Base-by-base conservation (phyloP, 1,139 yeast genomes). In the Tardiomyces depauwii region DNA sequence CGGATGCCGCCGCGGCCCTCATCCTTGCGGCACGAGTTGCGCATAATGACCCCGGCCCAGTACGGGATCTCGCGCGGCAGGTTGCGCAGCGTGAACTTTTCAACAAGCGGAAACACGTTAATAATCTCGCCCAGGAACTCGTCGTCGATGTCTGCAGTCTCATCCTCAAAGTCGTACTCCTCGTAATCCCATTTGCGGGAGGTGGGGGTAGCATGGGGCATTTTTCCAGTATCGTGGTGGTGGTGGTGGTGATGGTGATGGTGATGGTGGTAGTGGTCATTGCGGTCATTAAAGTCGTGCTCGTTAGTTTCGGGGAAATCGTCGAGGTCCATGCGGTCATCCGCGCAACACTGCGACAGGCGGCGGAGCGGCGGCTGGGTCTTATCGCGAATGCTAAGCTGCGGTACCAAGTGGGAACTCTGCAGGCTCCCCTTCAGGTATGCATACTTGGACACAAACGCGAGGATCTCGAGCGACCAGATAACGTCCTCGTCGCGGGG, bases 41-140 rank as follows among this genome's bases (percentile, higher is more conserved):
- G 74, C 91, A 91, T 91, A 43, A 89, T 87, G 14, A 89, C 95
- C 2, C 96, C 95, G 2, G 96, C 87, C 98, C 98, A 91, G 65
- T 89, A 88, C 56, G 84, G 83, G 72, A 88, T 79, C 56, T 88
- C 96, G 42, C 82, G 76, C 2, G 77, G 67, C 57, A 74, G 73
- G 21, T 78, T 71, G 52, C 79, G 77, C 46, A 84, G 80, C 0
- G 97, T 91, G 63, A 86, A 89, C 60, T 83, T 81, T 63, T 91
- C 98, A 41, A 89, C 96, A 51, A 91, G 67, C 13, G 95, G 95
- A 67, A 91, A 91, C 27, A 89, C 68, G 60, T 91, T 88, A 33
- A 84, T 68, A 45, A 71, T 65, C 48, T 74, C 77, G 55, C 77
- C 69, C 43, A 55, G 55, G 47, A 59, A 68, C 50, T 67, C 72